Evolutionary conservation across 1,284 basidiomycete species (phyloP), one percentile per base, ranked within the genome.

Genomic region (Somion occarium): DNA sequence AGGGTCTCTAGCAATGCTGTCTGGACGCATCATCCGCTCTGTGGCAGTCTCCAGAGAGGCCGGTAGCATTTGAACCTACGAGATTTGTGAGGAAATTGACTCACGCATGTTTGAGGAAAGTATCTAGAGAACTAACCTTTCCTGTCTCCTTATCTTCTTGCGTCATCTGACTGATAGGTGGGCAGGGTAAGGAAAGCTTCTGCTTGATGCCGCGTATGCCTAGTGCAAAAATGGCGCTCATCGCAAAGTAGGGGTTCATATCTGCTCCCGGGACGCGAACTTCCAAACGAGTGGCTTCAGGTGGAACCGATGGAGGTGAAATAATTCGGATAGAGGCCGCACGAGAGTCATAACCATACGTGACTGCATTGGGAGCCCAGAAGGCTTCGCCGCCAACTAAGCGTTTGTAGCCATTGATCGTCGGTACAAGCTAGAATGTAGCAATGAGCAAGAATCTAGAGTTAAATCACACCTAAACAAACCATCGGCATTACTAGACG

Each of bases 331-430:
- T 82, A 9, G 91, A 93, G 1, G 93, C 94, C 0, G 88, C 85
- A 26, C 95, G 88, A 20, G 91, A 94, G 70, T 98, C 96, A 68
- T 96, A 98, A 2, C 94, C 95, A 65, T 94, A 98, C 2, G 91
- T 93, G 24, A 91, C 79, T 5, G 92, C 85, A 64, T 94, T 96
- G 2, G 94, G 94, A 1, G 94, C 94, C 92, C 93, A 97, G 74
- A 90, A 95, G 1, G 89, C 85, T 65, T 93, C 92, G 18, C 94
- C 94, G n/a, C 91, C 94, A 15, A 93, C 85, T 12, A 99, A 81
- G 19, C 95, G 90, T 67, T 98, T 99, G 74, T 98, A 99, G n/a
- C 93, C 93, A 64, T 96, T 96, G 69, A 97, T 88, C 0, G 90
- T 97, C 1, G 94, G 93, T 30, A 95, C 94, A 52, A 97, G 73